Evolutionary conservation across 2,329 filamentous ascomycete genomes (phyloP).

Genomic region (Calonectria pseudoreteaudii): DNA sequence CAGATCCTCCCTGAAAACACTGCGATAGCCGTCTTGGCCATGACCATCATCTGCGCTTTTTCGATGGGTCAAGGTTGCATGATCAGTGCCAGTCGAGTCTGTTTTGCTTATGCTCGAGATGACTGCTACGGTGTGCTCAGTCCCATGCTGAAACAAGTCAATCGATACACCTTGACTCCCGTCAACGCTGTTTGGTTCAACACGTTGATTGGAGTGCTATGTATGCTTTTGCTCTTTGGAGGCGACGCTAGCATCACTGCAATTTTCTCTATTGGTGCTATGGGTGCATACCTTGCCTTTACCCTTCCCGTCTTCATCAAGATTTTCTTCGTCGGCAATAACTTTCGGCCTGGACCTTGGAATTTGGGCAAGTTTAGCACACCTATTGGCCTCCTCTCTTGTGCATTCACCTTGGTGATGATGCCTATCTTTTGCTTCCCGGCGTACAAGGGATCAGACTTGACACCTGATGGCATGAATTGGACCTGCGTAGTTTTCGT

Average conservation of each 20-base stretch:
- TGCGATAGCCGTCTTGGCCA: constrained; percentile 19
- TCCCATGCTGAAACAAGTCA: constrained; percentile 20
- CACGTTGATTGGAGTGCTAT: constrained; percentile 22
- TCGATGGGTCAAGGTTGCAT: constrained; percentile 26
- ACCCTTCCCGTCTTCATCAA: constrained; percentile 27
- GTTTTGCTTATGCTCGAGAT: constrained; percentile 26
- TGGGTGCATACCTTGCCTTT: constrained; percentile 26
- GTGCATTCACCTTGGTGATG: constrained; percentile 23
- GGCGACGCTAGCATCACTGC: constrained; percentile 25
- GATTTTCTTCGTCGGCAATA: constrained; percentile 25
- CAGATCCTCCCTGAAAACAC: constrained; percentile 20
- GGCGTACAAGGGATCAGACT: neutral
- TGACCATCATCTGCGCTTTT: constrained; percentile 26
- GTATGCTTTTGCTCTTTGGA: constrained; percentile 25
- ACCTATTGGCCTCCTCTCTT: constrained; percentile 14
- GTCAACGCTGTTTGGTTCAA: constrained; percentile 30
- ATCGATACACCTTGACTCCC: constrained; percentile 16
- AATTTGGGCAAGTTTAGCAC: constrained; percentile 22
- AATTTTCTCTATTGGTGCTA: constrained; percentile 26
- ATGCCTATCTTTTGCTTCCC: constrained; percentile 31
- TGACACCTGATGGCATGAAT: constrained; percentile 27
- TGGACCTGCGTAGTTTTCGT: constrained; percentile 28
- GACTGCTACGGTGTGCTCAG: constrained; percentile 26
- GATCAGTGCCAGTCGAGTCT: constrained; percentile 24
- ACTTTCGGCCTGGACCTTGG: constrained; percentile 27